phyloP scores from a whole-genome alignment of 140 eudicot species.

The Oenanthe javanica region DNA sequence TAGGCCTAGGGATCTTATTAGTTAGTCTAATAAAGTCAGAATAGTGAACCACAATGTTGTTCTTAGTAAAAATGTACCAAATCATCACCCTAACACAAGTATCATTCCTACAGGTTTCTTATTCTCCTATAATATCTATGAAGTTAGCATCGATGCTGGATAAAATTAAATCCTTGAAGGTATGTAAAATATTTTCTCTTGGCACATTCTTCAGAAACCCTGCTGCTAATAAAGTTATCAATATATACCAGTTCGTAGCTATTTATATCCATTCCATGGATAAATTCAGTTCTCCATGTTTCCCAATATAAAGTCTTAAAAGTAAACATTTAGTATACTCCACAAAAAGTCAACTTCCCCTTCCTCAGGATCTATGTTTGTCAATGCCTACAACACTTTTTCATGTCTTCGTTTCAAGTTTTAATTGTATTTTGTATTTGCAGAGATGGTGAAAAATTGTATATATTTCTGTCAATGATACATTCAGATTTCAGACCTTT shows the following conservation, averaged over 20 bases:
- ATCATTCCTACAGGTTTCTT: conserved; percentile 33
- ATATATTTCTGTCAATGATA: background rate
- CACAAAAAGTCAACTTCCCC: background rate
- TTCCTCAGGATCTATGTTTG: background rate
- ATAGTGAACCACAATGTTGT: background rate
- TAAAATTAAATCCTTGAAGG: conserved; percentile 62
- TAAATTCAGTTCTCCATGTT: background rate
- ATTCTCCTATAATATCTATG: conserved; percentile 53
- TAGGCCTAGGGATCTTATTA: background rate
- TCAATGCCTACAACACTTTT: background rate
- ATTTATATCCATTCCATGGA: background rate
- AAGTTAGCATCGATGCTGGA: conserved; percentile 62
- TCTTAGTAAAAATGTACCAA: background rate
- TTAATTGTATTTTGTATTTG: background rate
- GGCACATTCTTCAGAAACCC: background rate
- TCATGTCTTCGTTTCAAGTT: background rate
- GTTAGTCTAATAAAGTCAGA: background rate
- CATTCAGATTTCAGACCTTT: background rate
- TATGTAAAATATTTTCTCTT: conserved; percentile 6
- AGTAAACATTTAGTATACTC: background rate
- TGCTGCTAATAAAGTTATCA: background rate
- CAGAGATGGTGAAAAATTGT: background rate
- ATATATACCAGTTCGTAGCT: background rate
- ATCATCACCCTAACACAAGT: conserved; percentile 7
- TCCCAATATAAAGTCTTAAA: background rate